Conservation (phyloP, 441 rosid species). For the Populus hybrid region DNA sequence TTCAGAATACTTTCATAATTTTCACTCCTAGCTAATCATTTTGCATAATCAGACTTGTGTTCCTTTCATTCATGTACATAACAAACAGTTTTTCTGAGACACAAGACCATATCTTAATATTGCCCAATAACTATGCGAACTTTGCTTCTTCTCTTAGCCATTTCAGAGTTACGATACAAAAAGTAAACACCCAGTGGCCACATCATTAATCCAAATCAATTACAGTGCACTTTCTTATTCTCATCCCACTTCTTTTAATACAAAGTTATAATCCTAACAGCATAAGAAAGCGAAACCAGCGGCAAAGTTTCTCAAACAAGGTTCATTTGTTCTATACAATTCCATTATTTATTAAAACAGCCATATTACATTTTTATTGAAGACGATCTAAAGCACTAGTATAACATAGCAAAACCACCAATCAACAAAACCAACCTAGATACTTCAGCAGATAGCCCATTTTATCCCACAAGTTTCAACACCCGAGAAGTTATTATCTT, state of each 20-base stretch:
- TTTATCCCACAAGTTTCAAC: neutral
- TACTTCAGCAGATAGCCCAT: neutral
- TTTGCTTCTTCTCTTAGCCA: neutral
- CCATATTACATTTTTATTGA: neutral
- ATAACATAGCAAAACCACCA: neutral
- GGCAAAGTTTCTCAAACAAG: neutral
- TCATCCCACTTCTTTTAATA: neutral
- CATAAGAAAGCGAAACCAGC: neutral
- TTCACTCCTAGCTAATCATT: slow-evolving; percentile 2
- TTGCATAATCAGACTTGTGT: neutral
- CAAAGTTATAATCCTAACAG: neutral
- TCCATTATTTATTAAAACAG: neutral
- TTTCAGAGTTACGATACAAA: neutral
- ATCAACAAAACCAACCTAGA: neutral
- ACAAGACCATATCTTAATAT: neutral
- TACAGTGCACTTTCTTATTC: neutral
- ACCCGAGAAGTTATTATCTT: neutral
- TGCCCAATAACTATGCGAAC: neutral
- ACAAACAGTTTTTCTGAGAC: neutral
- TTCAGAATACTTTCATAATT: neutral
- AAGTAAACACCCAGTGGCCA: neutral
- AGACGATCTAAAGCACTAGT: neutral
- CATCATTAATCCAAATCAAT: neutral
- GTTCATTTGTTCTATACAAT: neutral
- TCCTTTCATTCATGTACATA: neutral